These are phyloP conservation scores for Lactifluus rugatus DNA, from an alignment of 768 basidiomycete genomes.

Conservation along the genomic window DNA sequence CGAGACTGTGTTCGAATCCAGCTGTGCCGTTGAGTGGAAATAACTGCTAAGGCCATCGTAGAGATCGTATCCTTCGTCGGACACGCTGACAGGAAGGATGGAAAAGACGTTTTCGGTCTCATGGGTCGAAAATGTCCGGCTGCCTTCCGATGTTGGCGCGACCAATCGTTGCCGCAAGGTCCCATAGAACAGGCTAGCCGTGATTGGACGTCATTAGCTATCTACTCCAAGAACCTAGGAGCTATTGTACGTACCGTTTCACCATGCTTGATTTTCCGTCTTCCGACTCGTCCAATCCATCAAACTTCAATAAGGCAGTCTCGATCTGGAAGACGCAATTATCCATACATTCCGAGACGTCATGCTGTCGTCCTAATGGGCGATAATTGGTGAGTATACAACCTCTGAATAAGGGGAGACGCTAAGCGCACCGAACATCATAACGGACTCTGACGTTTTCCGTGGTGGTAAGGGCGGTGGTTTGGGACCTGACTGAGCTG, in stretches of 20 bases:
- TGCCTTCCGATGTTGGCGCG: slow-evolving; percentile 29
- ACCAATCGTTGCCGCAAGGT: slow-evolving; percentile 59
- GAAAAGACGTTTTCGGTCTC: slow-evolving; percentile 91
- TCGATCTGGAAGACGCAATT: slow-evolving; percentile 99
- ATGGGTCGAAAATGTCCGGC: slow-evolving; percentile 49
- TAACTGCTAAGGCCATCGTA: slow-evolving; percentile 91
- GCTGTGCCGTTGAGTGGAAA: slow-evolving; percentile 82
- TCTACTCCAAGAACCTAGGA: not conserved
- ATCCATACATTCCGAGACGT: slow-evolving; percentile 98
- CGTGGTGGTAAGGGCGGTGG: slow-evolving; percentile 46
- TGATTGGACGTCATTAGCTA: too few species aligned
- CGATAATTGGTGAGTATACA: not conserved
- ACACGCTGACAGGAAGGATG: slow-evolving; percentile 88
- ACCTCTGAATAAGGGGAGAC: not conserved
- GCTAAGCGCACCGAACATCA: slow-evolving; percentile 73
- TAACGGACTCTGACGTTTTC: slow-evolving; percentile 57
- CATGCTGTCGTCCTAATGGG: slow-evolving; percentile 79
- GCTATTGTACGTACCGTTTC: slow-evolving; percentile 64
- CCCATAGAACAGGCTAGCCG: slow-evolving; percentile 72
- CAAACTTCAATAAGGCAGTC: slow-evolving; percentile 75
- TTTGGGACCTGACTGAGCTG: slow-evolving; percentile 27
- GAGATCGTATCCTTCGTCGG: slow-evolving; percentile 80
- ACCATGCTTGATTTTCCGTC: slow-evolving; percentile 67
- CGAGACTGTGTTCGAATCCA: slow-evolving; percentile 75
- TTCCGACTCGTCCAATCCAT: slow-evolving; percentile 35